Percentiles rank a stretch among this genome's conserved stretches.
Evolutionary conservation across 2,329 filamentous ascomycete genomes (phyloP).

Genomic region (Dothideomycetes sp.): DNA sequence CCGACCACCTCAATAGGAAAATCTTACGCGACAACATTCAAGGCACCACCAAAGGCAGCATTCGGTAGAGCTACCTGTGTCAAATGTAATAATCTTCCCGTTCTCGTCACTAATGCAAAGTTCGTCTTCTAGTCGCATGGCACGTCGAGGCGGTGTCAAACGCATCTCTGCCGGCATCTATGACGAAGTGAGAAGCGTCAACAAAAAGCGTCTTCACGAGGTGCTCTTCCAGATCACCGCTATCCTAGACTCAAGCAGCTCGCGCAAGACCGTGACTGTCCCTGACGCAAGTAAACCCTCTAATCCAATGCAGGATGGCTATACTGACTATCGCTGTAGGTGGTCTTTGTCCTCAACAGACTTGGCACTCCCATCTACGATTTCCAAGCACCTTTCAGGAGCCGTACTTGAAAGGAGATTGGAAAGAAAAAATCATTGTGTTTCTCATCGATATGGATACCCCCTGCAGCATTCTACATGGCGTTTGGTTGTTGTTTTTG

Average conservation of each 20-base stretch:
- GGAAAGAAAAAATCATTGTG: too few relatives aligned
- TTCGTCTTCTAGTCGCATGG: conserved; percentile 47
- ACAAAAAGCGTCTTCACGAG: too few relatives aligned
- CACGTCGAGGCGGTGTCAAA: conserved; percentile 68
- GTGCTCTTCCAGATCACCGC: conserved; percentile 30
- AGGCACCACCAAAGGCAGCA: conserved; percentile 8
- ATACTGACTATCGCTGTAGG: not conserved
- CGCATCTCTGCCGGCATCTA: conserved; percentile 59
- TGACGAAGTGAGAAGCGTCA: conserved; percentile 44
- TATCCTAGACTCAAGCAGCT: conserved; percentile 21
- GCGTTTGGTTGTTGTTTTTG: too few relatives aligned
- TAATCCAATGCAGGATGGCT: not conserved
- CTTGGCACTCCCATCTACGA: conserved; percentile 46
- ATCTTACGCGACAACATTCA: conserved; percentile 14
- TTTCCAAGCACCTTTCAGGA: conserved; percentile 39
- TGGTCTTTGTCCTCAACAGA: conserved; percentile 47
- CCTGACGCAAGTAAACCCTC: conserved; percentile 41
- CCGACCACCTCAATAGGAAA: conserved; percentile 5
- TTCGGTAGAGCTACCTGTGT: conserved; percentile 3
- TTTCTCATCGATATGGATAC: too few relatives aligned
- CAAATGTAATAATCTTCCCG: not conserved
- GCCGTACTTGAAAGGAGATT: not conserved
- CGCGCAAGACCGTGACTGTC: conserved; percentile 54
- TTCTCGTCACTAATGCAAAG: not conserved
- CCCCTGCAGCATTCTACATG: too few relatives aligned